A percentile compares a stretch with the other conserved stretches of the same genome.
Evolutionary conservation across 2,329 filamentous ascomycete species (phyloP).

Genomic region (Rhexocercosporidium sp.): DNA sequence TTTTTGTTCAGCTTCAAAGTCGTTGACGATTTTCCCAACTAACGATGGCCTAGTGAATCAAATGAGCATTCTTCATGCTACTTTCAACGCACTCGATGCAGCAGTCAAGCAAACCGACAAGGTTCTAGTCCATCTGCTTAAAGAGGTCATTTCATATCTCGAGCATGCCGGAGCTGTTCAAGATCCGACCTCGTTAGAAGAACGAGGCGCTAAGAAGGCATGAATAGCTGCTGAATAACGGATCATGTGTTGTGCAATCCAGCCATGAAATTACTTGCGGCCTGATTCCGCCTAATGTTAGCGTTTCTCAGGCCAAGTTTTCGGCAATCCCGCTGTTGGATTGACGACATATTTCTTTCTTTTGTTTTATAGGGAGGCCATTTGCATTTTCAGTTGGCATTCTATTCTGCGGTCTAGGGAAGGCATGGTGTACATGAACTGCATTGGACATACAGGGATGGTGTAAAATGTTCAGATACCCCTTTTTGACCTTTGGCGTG

Average conservation of each 20-base stretch:
- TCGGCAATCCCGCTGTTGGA: background rate
- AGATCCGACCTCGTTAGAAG: constrained; percentile 17
- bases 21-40: background rate
- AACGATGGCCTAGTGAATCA: background rate
- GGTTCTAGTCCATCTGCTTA: constrained; percentile 14
- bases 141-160: constrained; percentile 23
- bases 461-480: constrained; percentile 1
- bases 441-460: background rate
- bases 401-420: background rate
- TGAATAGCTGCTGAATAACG: too few relatives aligned
- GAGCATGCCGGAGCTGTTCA: constrained; percentile 18
- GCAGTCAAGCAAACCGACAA: constrained; percentile 9
- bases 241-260: too few relatives aligned
- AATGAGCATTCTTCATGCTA: constrained; percentile 3
- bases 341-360: background rate
- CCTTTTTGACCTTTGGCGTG: background rate
- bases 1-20: background rate
- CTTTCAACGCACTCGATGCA: background rate
- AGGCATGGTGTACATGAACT: background rate
- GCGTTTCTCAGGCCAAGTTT: too few relatives aligned
- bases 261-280: too few relatives aligned
- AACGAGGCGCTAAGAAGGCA: constrained; percentile 4
- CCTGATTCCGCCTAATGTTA: too few relatives aligned
- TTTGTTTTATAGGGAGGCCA: background rate
- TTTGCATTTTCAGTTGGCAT: background rate